Base-by-base conservation (phyloP, 1,139 yeast species). In the Diutina rugosa region DNA sequence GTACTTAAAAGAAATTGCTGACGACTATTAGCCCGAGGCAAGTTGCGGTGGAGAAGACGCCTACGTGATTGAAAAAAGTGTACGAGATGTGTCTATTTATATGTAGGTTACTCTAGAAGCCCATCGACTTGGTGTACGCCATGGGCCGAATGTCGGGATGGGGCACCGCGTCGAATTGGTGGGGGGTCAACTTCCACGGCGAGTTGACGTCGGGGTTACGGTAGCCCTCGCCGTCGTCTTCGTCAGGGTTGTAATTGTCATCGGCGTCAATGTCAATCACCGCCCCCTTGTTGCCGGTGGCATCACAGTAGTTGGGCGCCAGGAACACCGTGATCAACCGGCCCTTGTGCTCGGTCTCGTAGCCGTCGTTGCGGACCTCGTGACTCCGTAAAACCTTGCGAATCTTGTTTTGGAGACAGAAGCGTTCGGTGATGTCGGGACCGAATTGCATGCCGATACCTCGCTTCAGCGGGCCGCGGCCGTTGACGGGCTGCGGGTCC, bases 391-490 rank as follows among this genome's bases (percentile, higher is more conserved):
- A 86, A 51, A 95, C 80, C 60, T 90, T 93, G 64, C 86, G 79
- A 60, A 93, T 74, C 54, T 80, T 78, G 69, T 93, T 93, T 55
- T 69, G 69, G 55, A 84, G 77, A 65, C 96, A 83, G 76, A 91
- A 93, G 53, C 79, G 68, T 58, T 82, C 84, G 7, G 99, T 93
- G 59, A 93, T 81, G 68, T 93, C 99, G 7, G 98, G 97, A 0
- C 99, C 99, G 69, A 93, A 93, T 68, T 93, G 96, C 70, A 89
- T 81, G 32, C 99, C 98, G 57, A 91, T 84, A 48, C 99, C 99
- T 67, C 99, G 81, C 71, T 90, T 90, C 29, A 96, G 87, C 4
- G 95, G 90, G 1, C 90, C 82, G 55, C 96, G 79, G 14, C 99
- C 99, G 18, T 80, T 73, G 10, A 71, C 76, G 0, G 77, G 75